A percentile compares a stretch with the other conserved stretches of the same genome.
phyloP scores from a whole-genome alignment of 208 protist genomes.

The Trypanosoma scelopori region DNA sequence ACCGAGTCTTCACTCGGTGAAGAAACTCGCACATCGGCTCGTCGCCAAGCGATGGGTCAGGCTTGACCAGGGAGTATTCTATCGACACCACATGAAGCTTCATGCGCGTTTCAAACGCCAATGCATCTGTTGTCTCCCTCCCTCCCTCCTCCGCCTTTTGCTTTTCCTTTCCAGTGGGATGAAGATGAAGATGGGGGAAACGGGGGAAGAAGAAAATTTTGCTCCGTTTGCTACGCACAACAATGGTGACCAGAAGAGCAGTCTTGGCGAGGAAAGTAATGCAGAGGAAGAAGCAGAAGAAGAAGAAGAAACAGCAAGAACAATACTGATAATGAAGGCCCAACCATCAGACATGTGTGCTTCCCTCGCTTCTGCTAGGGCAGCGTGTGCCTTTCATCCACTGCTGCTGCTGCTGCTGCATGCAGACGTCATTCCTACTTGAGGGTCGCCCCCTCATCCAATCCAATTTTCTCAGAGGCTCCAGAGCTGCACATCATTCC shows the following conservation, averaged over 20 bases:
- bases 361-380: too few species aligned
- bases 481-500: background rate
- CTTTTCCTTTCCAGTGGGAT: background rate
- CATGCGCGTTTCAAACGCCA: constrained; percentile 28
- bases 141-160: background rate
- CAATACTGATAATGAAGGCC: background rate
- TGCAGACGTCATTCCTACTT: too few species aligned
- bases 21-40: constrained; percentile 50
- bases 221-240: too few species aligned
- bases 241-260: too few species aligned
- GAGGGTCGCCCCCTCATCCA: too few species aligned
- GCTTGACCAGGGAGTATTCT: constrained; percentile 47
- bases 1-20: constrained; percentile 49
- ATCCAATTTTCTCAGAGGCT: too few species aligned
- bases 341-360: background rate
- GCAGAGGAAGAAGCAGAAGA: too few species aligned
- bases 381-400: too few species aligned
- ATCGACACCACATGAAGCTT: constrained; percentile 60
- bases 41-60: constrained; percentile 62
- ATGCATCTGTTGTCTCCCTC: background rate
- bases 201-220: background rate
- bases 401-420: too few species aligned
- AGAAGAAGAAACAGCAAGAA: background rate
- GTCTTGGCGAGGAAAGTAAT: too few species aligned
- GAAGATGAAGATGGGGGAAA: too few species aligned